Percentiles rank a stretch among this genome's conserved stretches.
phyloP scores from a whole-genome alignment of 73 alveolate genomes.

The Stentor coeruleus region DNA sequence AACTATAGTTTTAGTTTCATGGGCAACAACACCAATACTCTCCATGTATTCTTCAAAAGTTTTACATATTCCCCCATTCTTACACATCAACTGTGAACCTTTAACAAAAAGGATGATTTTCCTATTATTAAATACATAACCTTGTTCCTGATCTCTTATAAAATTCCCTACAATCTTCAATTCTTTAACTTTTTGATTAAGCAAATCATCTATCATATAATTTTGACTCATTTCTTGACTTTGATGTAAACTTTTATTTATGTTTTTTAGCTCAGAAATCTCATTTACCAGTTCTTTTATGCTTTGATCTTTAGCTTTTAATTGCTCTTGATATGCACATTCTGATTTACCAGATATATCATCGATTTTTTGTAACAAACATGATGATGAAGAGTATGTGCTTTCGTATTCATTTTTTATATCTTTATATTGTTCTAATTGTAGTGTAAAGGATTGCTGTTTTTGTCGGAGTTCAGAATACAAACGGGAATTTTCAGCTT shows the following conservation, averaged over 20 bases:
- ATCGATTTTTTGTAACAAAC: too few relatives aligned
- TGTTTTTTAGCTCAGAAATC: neutral
- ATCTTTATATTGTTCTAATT: too few relatives aligned
- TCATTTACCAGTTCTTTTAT: neutral
- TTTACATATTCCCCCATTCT: neutral
- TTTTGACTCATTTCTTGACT: neutral
- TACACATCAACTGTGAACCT: neutral
- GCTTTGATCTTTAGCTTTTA: neutral
- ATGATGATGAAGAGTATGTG: too few relatives aligned
- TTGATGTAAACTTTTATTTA: too few relatives aligned
- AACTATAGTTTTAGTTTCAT: neutral
- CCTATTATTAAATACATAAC: neutral
- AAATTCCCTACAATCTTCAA: neutral
- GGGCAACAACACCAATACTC: neutral
- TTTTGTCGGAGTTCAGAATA: too few relatives aligned
- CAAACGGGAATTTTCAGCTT: neutral
- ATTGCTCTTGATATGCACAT: too few relatives aligned
- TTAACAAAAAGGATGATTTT: neutral
- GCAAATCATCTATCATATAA: neutral
- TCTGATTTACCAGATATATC: too few relatives aligned
- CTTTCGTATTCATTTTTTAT: too few relatives aligned
- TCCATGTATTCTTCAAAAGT: neutral
- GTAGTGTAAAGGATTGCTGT: too few relatives aligned
- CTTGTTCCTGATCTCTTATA: neutral
- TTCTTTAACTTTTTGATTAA: neutral